A percentile compares a stretch with the other conserved stretches of the same genome.
These are phyloP conservation scores for Protea cynaroides DNA, from an alignment of 164 flowering plant genomes.

Conservation along the genomic window DNA sequence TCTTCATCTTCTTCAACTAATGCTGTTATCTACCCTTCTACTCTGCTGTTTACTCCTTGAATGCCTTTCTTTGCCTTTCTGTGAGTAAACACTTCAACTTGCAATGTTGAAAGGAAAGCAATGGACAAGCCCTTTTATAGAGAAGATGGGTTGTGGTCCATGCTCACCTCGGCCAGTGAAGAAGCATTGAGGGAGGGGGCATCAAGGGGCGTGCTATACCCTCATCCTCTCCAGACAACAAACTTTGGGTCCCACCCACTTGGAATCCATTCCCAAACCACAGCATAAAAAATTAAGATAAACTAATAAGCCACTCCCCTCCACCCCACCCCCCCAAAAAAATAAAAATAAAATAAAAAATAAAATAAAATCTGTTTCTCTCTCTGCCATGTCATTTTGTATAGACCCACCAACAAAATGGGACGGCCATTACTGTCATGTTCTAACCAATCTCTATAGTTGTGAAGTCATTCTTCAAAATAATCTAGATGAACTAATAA, in stretches of 20 bases:
- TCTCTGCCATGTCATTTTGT: conserved; percentile 15
- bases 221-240: conserved; percentile 12
- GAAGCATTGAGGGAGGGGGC: conserved; percentile 6
- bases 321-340: neutral
- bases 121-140: conserved; percentile 12
- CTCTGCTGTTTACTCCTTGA: neutral
- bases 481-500: neutral
- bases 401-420: conserved; percentile 31
- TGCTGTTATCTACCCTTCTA: neutral
- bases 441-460: conserved; percentile 6
- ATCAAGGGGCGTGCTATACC: conserved; percentile 9
- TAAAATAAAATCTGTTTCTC: neutral
- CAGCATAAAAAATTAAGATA: neutral
- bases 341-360: neutral
- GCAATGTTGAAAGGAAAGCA: conserved; percentile 3
- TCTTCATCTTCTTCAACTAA: conserved; percentile 20
- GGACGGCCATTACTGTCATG: conserved; percentile 27
- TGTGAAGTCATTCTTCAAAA: conserved; percentile 8
- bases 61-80: neutral
- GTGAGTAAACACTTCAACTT: neutral
- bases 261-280: conserved; percentile 11
- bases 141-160: conserved; percentile 13
- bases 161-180: conserved; percentile 5
- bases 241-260: conserved; percentile 23
- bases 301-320: neutral